Evolutionary conservation across 2,329 filamentous ascomycete species (phyloP).

Genomic region (Aquanectria penicillioides): DNA sequence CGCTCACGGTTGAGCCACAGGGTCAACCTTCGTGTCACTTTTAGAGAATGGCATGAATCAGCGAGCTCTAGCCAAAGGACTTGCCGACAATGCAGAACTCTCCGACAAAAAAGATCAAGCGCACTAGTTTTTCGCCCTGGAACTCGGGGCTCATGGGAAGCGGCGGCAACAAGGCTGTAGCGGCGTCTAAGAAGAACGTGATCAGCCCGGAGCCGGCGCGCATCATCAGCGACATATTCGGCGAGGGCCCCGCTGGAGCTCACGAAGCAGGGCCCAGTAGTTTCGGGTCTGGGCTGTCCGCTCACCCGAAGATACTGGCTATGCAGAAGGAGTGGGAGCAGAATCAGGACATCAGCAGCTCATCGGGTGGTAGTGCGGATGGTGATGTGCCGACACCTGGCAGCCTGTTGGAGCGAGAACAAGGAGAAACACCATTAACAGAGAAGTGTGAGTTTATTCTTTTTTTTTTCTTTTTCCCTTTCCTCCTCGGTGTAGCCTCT

Average conservation of each 20-base stretch:
- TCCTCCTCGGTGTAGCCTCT: too few species aligned
- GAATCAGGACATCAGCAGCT: background rate
- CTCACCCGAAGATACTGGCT: slow-evolving; percentile 38
- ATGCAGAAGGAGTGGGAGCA: slow-evolving; percentile 46
- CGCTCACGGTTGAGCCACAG: too few species aligned
- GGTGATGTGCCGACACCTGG: background rate
- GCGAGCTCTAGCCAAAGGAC: background rate
- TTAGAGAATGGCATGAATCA: background rate
- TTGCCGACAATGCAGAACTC: slow-evolving; percentile 13
- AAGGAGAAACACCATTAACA: too few species aligned
- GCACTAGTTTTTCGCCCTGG: slow-evolving; percentile 32
- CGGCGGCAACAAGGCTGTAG: background rate
- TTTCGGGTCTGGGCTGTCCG: slow-evolving; percentile 20
- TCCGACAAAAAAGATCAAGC: slow-evolving; percentile 26
- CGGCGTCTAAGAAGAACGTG: background rate
- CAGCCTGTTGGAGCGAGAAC: too few species aligned
- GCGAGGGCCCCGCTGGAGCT: background rate
- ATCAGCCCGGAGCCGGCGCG: slow-evolving; percentile 22
- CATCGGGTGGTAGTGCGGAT: background rate
- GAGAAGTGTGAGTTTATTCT: too few species aligned
- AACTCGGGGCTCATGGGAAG: slow-evolving; percentile 21
- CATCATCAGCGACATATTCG: slow-evolving; percentile 41
- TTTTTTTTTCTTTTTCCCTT: too few species aligned
- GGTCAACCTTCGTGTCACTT: too few species aligned
- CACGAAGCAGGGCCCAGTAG: background rate